These are phyloP conservation scores for Halenospora varia DNA, from an alignment of 495 filamentous ascomycete genomes.

Conservation along the genomic window DNA sequence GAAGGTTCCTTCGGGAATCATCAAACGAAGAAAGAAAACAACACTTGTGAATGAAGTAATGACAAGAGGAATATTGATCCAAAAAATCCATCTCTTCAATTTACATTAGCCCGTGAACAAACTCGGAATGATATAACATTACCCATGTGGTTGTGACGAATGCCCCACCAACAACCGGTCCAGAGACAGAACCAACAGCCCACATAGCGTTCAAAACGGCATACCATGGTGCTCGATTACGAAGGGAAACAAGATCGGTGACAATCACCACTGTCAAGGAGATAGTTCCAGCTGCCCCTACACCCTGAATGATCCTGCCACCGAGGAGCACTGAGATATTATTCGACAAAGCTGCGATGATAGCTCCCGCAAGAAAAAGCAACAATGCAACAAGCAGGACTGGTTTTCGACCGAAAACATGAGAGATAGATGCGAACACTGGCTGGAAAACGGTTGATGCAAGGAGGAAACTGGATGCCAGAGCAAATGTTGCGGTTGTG, in stretches of 20 bases:
- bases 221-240: slow-evolving; percentile 38
- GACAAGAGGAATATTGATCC: slow-evolving; percentile 38
- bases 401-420: slow-evolving; percentile 44
- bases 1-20: slow-evolving; percentile 26
- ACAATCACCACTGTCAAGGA: slow-evolving; percentile 59
- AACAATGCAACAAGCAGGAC: slow-evolving; percentile 44
- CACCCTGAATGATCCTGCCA: slow-evolving; percentile 60
- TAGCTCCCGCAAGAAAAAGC: slow-evolving; percentile 51
- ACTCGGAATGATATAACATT: neutral
- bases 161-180: slow-evolving; percentile 64
- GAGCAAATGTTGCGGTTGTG: no score
- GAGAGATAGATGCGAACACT: slow-evolving; percentile 28
- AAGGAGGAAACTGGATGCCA: neutral
- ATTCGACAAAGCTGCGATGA: slow-evolving; percentile 64
- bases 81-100: slow-evolving; percentile 13
- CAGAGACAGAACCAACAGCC: slow-evolving; percentile 59
- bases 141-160: slow-evolving; percentile 33
- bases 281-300: slow-evolving; percentile 64
- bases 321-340: slow-evolving; percentile 66
- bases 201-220: slow-evolving; percentile 39
- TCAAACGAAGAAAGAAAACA: slow-evolving; percentile 32
- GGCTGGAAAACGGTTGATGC: neutral
- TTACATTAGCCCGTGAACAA: neutral
- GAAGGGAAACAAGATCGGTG: slow-evolving; percentile 55
- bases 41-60: slow-evolving; percentile 30